Base-by-base conservation (phyloP, 352 stramenopile genomes). In the Globisporangium solare region DNA sequence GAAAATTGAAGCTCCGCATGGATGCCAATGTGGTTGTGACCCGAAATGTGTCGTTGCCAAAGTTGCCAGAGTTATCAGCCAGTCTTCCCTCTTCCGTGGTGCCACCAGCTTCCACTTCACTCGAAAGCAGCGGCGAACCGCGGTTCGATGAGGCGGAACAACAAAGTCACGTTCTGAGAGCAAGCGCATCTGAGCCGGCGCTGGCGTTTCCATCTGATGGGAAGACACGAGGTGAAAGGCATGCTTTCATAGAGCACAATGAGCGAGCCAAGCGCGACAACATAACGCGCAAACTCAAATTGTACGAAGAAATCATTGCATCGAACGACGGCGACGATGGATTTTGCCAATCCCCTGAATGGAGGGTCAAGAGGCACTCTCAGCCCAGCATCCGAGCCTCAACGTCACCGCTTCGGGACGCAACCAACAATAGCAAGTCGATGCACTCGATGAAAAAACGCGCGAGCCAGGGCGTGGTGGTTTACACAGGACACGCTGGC, bases 281-380 rank as follows among this genome's bases (percentile, higher is more conserved):
- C 48, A 84, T 88, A 48, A 63, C 72, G 27, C 75, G 78, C 21
- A 88, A 86, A 46, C 66, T 88, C 41, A 74, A 73, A 47, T 24
- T 88, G 8, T 86, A 76, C 60, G 71, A 82, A 47, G 68, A 66
- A 14, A 70, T 82, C 40, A 61, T 65, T 24, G 54, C 46, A 8
- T 10, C 13, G 8, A 52, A 22, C 21, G 49, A 17, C 22, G n/a
- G 47, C 31, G n/a, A 39, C 24, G 12, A 31, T 4, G 24, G 24
- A 27, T 17, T 22, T 20, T 39, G 12, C 15, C 18, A 22, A 10
- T 0, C 17, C 6, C 37, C 3, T 17, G 10, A 17, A 11, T 10
- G 13, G 15, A 24, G 42, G n/a, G 14, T 12, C 2, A 42, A 63
- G 27, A 37, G 57, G 5, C 31, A 37, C 18, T 64, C 58, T 10